Evolutionary conservation across 768 basidiomycete genomes (phyloP), one percentile per base, ranked within the genome.

Genomic region (Gymnopilus junonius): DNA sequence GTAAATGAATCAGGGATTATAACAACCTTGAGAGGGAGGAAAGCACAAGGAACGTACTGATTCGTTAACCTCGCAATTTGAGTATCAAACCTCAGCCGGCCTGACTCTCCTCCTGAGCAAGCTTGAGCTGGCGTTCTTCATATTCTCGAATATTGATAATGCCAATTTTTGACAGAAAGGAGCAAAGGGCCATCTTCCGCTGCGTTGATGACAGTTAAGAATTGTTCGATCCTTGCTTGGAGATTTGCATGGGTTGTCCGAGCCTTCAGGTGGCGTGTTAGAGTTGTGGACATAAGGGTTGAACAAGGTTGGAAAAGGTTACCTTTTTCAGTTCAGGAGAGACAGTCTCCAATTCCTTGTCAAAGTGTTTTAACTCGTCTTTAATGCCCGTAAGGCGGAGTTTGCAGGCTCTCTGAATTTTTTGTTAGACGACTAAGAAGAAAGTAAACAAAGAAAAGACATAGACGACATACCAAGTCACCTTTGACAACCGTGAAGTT

Each of bases 81-180:
- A 4, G 89, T 92, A 66, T 95, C 90, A 67, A 87, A 97, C 50
- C 90, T 84, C 66, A 95, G 77, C 61, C 93, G 80, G 92, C 92
- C 68, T 92, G 93, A 70, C 87, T 92, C 74, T 95, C 94, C 69
- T 93, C 92, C 74, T 95, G 90, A 0, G 93, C 94, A 23, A 93
- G 85, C 74, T 90, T 92, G 31, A 98, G 80, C 70, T 97, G 94
- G 21, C 91, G 87, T 71, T 94, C 92, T 75, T 99, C 97, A 72
- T 96, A 99, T 68, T 96, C 94, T 27, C 96, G 87, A 65, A 99
- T 94, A 75, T 89, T 89, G 15, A 77, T 73, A 7, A 97, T 89
- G 10, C 87, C 84, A 66, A 98, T 95, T 87, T 84, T 37, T 76
- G 73, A 72, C 96, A 98, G 78, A 99, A 98, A 3, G 77, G 74